Conservation (phyloP, 345 rosid species). For the Schrenkiella parvula region DNA sequence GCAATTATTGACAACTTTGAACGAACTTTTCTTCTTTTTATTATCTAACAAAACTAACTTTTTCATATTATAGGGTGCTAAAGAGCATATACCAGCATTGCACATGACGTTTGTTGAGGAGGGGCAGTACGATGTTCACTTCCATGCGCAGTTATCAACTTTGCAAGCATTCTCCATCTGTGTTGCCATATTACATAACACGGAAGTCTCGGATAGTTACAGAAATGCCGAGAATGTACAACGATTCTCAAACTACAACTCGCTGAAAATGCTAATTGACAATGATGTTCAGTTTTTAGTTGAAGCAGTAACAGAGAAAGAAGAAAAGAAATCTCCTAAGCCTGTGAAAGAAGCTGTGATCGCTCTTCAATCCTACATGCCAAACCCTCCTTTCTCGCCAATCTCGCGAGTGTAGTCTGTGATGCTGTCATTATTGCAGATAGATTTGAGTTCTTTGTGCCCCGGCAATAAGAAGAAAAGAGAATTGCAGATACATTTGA, state of each 20-base stretch:
- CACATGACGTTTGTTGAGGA: slow-evolving; percentile 55
- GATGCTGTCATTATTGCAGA: slow-evolving; percentile 2
- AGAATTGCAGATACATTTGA: slow-evolving; percentile 15
- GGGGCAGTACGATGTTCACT: slow-evolving; percentile 63
- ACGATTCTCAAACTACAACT: slow-evolving; percentile 42
- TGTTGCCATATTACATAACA: slow-evolving; percentile 67
- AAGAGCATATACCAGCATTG: slow-evolving; percentile 69
- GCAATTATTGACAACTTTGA: neutral
- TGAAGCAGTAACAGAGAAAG: slow-evolving; percentile 59
- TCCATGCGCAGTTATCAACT: slow-evolving; percentile 83
- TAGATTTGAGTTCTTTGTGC: neutral
- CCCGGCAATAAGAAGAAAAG: neutral
- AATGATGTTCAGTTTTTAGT: slow-evolving; percentile 67
- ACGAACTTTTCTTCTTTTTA: neutral
- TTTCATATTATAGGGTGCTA: slow-evolving; percentile 53
- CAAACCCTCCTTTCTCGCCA: slow-evolving; percentile 90
- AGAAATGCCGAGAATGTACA: slow-evolving; percentile 33
- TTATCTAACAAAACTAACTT: neutral
- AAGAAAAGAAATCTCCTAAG: slow-evolving; percentile 42
- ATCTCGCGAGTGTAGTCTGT: slow-evolving; percentile 65
- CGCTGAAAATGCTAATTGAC: slow-evolving; percentile 62
- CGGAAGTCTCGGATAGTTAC: slow-evolving; percentile 39
- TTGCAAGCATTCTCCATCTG: slow-evolving; percentile 93
- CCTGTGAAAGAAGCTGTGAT: slow-evolving; percentile 31
- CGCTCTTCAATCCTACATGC: slow-evolving; percentile 49